Base-by-base conservation (phyloP, 805 yeast species). In the Candida patagonica region DNA sequence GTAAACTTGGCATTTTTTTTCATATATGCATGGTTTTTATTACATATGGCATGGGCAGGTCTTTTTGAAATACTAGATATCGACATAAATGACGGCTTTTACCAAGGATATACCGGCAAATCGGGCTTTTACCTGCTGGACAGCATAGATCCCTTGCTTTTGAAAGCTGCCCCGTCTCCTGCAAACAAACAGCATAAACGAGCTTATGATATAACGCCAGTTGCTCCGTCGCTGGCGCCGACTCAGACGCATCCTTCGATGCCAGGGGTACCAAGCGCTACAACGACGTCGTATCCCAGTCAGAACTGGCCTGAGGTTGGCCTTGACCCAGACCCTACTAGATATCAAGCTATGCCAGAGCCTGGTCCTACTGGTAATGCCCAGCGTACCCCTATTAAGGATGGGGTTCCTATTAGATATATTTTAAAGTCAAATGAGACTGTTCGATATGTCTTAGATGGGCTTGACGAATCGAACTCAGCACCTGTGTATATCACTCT, bases 401-500 rank as follows among this genome's bases (percentile, higher is more conserved):
- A 46, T 22, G 26, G 37, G 12, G 36, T 33, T 8, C 45, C 52
- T 5, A 38, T 46, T 7, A 37, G 52, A 20, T 51, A 41, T 42
- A 37, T 58, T 46, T 44, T 67, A 54, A 59, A 52, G 43, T 43
- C 71, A 51, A 42, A 57, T 51, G 43, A 47, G 37, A 35, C 55
- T 45, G 49, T 59, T 47, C 33, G 44, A 47, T 44, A 53, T 54
- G 8, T 38, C 42, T 27, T 42, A 35, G 30, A 46, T 3, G 29
- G 23, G 3, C 20, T 6, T 20, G 12, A 32, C 16, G 22, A 10
- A 9, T 9, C 7, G 4, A 19, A 32, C 26, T 55, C 54, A 26
- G 44, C 52, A 15, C 40, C 54, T 9, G 52, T 63, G 17, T 62
- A 54, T 41, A 38, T 61, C 4, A 61, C 67, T 35, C 60, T 65